A percentile compares a stretch with the other conserved stretches of the same genome.
Evolutionary conservation across 306 rosid genomes (phyloP).

Genomic region (Rosa multiflora): DNA sequence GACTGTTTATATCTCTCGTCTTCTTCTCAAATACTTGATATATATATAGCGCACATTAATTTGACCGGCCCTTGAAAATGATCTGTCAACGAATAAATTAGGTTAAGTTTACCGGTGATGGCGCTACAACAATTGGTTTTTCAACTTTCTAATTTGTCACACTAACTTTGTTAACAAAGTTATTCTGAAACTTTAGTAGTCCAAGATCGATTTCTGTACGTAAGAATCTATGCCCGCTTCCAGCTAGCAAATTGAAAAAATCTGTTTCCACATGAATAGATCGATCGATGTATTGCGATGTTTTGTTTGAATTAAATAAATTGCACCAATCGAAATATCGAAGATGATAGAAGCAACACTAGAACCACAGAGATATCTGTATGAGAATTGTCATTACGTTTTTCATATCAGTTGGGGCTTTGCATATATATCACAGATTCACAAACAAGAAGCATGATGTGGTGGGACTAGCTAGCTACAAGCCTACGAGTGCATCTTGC

Average conservation of each 20-base stretch:
- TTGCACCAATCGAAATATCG: neutral
- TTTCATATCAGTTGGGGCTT: neutral
- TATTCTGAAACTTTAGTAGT: neutral
- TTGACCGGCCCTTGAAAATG: neutral
- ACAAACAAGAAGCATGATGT: neutral
- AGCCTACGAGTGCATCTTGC: neutral
- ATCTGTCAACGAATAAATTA: neutral
- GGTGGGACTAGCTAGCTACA: slow-evolving; percentile 11
- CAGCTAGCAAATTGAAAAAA: neutral
- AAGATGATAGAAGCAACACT: neutral
- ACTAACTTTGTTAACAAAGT: too few species aligned
- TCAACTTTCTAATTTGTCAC: neutral
- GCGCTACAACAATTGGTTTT: neutral
- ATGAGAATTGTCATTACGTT: neutral
- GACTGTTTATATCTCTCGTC: neutral
- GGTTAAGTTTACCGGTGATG: neutral
- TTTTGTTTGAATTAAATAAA: neutral
- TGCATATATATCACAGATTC: neutral
- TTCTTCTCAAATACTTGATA: neutral
- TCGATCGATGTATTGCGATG: neutral
- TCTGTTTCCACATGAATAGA: neutral
- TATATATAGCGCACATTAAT: too few species aligned
- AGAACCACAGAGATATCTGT: neutral
- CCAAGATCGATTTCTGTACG: neutral
- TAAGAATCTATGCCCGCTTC: neutral